Base-by-base conservation (phyloP, 1,284 basidiomycete genomes). In the Pulveroboletus sp. region DNA sequence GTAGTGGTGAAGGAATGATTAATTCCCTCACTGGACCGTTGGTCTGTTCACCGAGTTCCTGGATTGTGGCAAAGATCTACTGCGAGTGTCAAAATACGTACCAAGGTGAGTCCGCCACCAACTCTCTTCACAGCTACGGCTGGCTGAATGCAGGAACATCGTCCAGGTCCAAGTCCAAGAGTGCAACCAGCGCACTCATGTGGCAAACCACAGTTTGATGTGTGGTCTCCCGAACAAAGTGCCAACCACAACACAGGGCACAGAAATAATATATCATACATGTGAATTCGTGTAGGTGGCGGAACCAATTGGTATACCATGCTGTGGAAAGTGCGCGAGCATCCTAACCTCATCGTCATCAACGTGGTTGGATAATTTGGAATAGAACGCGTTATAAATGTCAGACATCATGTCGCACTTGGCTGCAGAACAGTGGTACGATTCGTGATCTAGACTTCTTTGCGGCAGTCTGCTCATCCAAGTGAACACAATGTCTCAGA, bases 361-460 rank as follows among this genome's bases (percentile, higher is more conserved):
- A 28, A 24, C 20, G 31, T 49, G 56, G 49, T 39, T 28, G 5
- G 10, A 22, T 18, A 38, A 31, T 33, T 5, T 43, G 14, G 10
- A 7, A 39, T 25, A 33, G 29, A 31, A 7, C 29, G 29, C n/a
- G n/a, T n/a, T 72, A 72, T 69, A 69, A 69, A 69, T 57, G 40
- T 38, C 33, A 25, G 43, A 20, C 18, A 22, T 29, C 17, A n/a
- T n/a, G 10, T 49, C 22, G 18, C 8, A 24, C 36, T 43, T 36
- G 45, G 5, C 33, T 56, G 8, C 42, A 26, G 25, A 57, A 46
- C 44, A 60, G 11, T 26, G 25, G 47, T 56, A 36, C 53, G 22
- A 33, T 35, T 52, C 38, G 28, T 35, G 18, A 24, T 45, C 33
- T 43, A 12, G 14, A 20, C 39, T 40, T 46, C 47, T 57, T 25